Evolutionary conservation across 148 eudicot species (phyloP).

Genomic region (Agrostemma githago): DNA sequence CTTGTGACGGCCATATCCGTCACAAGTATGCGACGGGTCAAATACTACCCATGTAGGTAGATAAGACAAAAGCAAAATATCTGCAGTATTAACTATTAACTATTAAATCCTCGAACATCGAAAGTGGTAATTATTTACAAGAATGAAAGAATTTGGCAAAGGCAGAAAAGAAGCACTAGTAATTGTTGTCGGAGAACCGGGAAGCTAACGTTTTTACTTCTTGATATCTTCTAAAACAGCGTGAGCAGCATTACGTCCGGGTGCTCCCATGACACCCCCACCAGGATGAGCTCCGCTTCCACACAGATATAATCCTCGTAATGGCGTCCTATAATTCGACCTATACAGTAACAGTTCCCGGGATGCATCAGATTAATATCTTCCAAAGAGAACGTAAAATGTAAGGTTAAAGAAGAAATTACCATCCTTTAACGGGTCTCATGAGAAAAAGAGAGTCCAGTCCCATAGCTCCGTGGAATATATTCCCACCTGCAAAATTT

Average conservation of each 20-base stretch:
- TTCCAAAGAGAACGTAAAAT: not conserved
- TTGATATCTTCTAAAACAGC: conserved; percentile 60
- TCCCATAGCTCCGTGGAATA: conserved; percentile 98
- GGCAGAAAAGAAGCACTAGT: not conserved
- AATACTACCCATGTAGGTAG: no score
- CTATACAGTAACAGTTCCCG: conserved; percentile 27
- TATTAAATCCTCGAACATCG: not conserved
- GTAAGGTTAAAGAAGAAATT: conserved; percentile 16
- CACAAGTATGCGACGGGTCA: no score
- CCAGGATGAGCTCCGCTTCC: conserved; percentile 98
- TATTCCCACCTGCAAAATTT: conserved; percentile 70
- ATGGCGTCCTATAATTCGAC: conserved; percentile 79
- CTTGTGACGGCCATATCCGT: no score
- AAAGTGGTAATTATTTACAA: not conserved
- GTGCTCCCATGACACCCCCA: conserved; percentile 98
- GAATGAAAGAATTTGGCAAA: not conserved
- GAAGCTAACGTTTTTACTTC: conserved; percentile 6
- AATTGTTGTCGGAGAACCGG: not conserved
- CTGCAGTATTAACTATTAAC: no score
- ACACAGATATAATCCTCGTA: conserved; percentile 80
- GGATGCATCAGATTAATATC: not conserved
- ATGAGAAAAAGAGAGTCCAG: conserved; percentile 86
- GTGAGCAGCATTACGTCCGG: conserved; percentile 91
- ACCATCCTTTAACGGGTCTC: conserved; percentile 98
- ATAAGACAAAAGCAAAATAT: no score